These are phyloP conservation scores for Trichoderma atrobrunneum DNA, from an alignment of 2,329 filamentous ascomycete genomes.

Conservation along the genomic window DNA sequence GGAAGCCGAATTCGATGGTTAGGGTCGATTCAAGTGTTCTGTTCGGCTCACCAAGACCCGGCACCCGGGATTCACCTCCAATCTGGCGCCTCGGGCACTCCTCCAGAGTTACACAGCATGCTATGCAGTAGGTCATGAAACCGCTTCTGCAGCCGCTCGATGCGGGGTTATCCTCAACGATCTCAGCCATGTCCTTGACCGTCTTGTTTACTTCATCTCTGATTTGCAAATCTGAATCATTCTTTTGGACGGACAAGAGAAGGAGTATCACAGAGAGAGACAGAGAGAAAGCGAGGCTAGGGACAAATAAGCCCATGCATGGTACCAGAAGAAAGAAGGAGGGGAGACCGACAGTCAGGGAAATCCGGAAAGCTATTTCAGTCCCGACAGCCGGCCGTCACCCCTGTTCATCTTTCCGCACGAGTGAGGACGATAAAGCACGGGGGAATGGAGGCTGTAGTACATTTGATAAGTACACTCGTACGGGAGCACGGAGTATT, in stretches of 20 bases:
- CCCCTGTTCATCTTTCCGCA: neutral
- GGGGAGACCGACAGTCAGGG: neutral
- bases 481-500: neutral
- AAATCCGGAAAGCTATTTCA: neutral
- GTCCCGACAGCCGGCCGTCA: neutral
- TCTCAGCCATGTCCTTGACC: neutral
- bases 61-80: slow-evolving; percentile 12
- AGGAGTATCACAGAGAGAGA: neutral
- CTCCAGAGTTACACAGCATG: slow-evolving; percentile 12
- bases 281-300: neutral
- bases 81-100: slow-evolving; percentile 1
- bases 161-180: slow-evolving; percentile 2
- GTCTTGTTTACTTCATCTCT: neutral
- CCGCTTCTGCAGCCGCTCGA: slow-evolving; percentile 2
- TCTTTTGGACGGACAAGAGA: neutral
- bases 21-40: neutral
- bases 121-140: slow-evolving; percentile 5
- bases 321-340: neutral
- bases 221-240: neutral
- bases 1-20: neutral
- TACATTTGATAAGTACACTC: neutral
- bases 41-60: slow-evolving; percentile 13
- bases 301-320: neutral
- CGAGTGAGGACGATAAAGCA: neutral
- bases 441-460: neutral